Evolutionary conservation across 1,284 basidiomycete genomes (phyloP).

Genomic region (Marasmius fiardii): DNA sequence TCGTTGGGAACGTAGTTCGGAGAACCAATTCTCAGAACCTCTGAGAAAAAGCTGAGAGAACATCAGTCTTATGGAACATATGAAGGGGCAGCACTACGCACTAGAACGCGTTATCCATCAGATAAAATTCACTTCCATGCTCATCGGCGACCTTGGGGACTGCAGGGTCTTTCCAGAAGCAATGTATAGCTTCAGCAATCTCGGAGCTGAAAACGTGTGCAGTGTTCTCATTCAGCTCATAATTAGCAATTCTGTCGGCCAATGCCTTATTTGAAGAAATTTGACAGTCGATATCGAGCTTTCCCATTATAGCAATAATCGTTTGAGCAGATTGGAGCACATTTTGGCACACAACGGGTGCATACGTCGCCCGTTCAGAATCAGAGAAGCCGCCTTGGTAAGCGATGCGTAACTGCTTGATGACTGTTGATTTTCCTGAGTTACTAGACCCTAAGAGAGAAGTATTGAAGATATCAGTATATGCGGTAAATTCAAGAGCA

Average conservation of each 20-base stretch:
- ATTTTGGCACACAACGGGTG: slow-evolving; percentile 85
- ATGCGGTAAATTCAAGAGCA: slow-evolving; percentile 6
- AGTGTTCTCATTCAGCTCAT: slow-evolving; percentile 40
- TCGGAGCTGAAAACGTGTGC: slow-evolving; percentile 52
- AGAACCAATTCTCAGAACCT: slow-evolving; percentile 79
- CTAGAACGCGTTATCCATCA: slow-evolving; percentile 96
- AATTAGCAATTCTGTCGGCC: slow-evolving; percentile 62
- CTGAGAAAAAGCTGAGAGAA: slow-evolving; percentile 76
- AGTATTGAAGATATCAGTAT: background rate
- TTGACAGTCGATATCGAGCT: slow-evolving; percentile 83
- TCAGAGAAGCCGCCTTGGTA: slow-evolving; percentile 90
- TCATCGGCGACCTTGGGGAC: slow-evolving; percentile 84
- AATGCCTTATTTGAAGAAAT: slow-evolving; percentile 74
- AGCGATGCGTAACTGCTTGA: slow-evolving; percentile 99
- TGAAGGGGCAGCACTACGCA: slow-evolving; percentile 33
- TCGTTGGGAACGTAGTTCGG: slow-evolving; percentile 85
- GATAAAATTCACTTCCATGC: slow-evolving; percentile 85
- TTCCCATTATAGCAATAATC: slow-evolving; percentile 86
- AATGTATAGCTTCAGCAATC: slow-evolving; percentile 76
- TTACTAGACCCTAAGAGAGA: slow-evolving; percentile 47
- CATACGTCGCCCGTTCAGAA: slow-evolving; percentile 79
- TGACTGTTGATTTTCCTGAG: slow-evolving; percentile 94
- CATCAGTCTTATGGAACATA: background rate
- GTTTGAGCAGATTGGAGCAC: slow-evolving; percentile 89
- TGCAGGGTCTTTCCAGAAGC: slow-evolving; percentile 90